Base-by-base conservation (phyloP, 2,329 filamentous ascomycete species). In the Aspergillus amoenus region DNA sequence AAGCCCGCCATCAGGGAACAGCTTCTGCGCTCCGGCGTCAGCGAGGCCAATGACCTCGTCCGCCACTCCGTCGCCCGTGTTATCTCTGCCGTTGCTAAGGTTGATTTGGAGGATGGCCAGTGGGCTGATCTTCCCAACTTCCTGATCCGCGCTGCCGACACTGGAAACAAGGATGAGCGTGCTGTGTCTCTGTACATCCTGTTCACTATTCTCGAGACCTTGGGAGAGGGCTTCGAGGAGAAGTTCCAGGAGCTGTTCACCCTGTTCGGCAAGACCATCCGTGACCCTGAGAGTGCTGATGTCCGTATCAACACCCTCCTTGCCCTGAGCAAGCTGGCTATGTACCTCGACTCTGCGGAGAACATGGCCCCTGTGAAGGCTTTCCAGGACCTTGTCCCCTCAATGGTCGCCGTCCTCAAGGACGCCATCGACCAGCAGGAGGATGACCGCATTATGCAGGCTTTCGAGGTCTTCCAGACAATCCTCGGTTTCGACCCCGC, bases 391-490 rank as follows among this genome's bases (percentile, higher is more conserved):
- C 85, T 94, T 55, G 83, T 97, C 59, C 93, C 94, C 11, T 79
- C 85, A 68, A 94, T 97, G 88, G 93, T 97, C 58, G 84, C 87
- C 62, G 91, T 97, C 11, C 83, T 97, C 64, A 94, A 96, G 82
- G 84, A 88, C 61, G 86, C 90, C 24, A 89, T 97, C 57, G 84
- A 91, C 67, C 83, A 84, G 56, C 84, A 85, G 56, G 89, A 97
- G 67, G 93, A 97, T 67, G 93, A 96, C 71, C 88, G 89, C 72
- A 88, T 90, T 66, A 91, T 93, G 81, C 88, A 93, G 71, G 86
- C 91, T 24, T 99, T 97, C 67, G 94, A 97, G 73, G 92, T 96
- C 64, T 96, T 97, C 84, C 94, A 97, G 80, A 94, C 91, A 50
- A 88, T 97, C 68, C 84, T 99, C 53, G 90, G 89, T 62, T 96